phyloP scores from a whole-genome alignment of 192 early-diverging fungal genomes.

The Lunasporangiospora selenospora region DNA sequence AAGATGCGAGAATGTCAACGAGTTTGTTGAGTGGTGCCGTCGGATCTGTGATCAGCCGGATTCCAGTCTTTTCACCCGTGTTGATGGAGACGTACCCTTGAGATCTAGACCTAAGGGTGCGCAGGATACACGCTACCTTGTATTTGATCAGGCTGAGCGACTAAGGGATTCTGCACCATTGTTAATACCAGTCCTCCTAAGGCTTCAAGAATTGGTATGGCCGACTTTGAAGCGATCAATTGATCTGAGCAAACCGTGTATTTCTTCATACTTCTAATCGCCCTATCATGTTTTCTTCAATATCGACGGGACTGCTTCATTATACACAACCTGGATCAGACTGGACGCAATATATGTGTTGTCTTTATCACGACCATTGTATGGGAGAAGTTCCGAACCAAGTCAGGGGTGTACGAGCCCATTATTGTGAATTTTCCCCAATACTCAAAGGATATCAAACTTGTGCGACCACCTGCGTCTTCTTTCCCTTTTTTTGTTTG shows the following conservation, averaged over 20 bases:
- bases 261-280: too few relatives aligned
- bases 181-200: conserved; percentile 72
- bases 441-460: conserved; percentile 63
- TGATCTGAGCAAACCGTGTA: background rate
- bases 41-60: conserved; percentile 12
- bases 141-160: conserved; percentile 83
- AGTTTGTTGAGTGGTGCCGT: conserved; percentile 66
- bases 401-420: conserved; percentile 68
- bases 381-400: conserved; percentile 82
- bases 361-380: conserved; percentile 75
- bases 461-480: too few relatives aligned
- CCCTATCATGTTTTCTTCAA: too few relatives aligned
- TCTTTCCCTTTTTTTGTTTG: too few relatives aligned
- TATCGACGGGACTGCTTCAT: background rate
- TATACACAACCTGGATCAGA: conserved; percentile 42
- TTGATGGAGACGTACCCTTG: background rate
- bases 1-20: conserved; percentile 72
- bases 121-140: conserved; percentile 53
- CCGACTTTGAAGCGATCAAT: background rate
- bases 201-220: conserved; percentile 73
- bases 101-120: background rate
- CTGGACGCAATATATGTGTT: conserved; percentile 65
- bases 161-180: conserved; percentile 73
- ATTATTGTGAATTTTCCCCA: conserved; percentile 72
- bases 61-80: background rate